Percentiles rank a stretch among this genome's conserved stretches.
These are phyloP conservation scores for Xylaria bambusicola DNA, from an alignment of 495 filamentous ascomycete genomes.

Conservation along the genomic window DNA sequence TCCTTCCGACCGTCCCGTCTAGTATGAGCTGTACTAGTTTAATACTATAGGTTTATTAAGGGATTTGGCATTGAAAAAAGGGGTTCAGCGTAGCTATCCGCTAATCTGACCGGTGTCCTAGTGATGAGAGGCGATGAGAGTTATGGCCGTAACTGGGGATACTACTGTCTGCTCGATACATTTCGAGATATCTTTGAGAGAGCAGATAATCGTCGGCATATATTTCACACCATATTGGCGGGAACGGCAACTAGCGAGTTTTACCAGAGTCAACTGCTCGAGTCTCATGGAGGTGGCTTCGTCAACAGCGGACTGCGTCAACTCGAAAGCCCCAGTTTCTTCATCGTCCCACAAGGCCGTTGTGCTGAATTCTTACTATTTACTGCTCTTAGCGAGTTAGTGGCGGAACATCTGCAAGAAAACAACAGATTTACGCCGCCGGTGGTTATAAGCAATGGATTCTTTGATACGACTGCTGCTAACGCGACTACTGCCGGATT, in stretches of 20 bases:
- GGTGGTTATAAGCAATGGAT: slow-evolving; percentile 17
- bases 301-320: slow-evolving; percentile 16
- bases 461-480: slow-evolving; percentile 19
- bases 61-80: too few species aligned
- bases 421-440: neutral
- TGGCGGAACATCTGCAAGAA: neutral
- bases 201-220: slow-evolving; percentile 7
- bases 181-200: slow-evolving; percentile 19
- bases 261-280: slow-evolving; percentile 12
- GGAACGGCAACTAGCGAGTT: slow-evolving; percentile 8
- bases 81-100: too few species aligned
- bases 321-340: slow-evolving; percentile 13
- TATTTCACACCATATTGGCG: neutral
- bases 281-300: slow-evolving; percentile 11
- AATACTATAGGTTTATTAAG: too few species aligned
- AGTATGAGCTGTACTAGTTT: too few species aligned
- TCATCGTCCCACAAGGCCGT: slow-evolving; percentile 19
- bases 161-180: slow-evolving; percentile 18
- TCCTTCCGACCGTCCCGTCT: too few species aligned
- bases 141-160: slow-evolving; percentile 19
- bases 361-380: slow-evolving; percentile 18
- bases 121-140: slow-evolving; percentile 17
- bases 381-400: slow-evolving; percentile 5
- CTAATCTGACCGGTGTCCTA: neutral
- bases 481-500: slow-evolving; percentile 15